Conservation (phyloP, 352 stramenopile species). For the Halophytophthora batemanensis region DNA sequence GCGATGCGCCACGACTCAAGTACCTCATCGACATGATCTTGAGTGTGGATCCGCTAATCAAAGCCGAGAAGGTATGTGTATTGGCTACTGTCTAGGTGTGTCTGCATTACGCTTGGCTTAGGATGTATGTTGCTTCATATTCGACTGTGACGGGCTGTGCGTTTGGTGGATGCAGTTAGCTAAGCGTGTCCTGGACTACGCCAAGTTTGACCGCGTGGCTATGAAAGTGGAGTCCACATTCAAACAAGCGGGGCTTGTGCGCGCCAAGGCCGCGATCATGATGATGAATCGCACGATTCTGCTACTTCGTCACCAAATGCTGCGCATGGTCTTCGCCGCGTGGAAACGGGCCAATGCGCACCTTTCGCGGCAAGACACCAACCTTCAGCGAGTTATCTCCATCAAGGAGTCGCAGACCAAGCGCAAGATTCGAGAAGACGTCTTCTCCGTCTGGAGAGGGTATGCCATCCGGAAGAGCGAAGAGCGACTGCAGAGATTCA, state of each 20-base stretch:
- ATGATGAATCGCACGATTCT: conserved; percentile 78
- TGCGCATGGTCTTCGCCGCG: conserved; percentile 72
- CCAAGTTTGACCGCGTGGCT: conserved; percentile 74
- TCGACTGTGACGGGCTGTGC: too few relatives aligned
- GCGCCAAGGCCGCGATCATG: conserved; percentile 71
- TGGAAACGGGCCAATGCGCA: conserved; percentile 72
- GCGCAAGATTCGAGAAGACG: conserved; percentile 35
- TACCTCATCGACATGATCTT: conserved; percentile 81
- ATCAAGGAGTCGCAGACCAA: conserved; percentile 68
- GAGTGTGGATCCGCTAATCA: conserved; percentile 63
- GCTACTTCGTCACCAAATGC: conserved; percentile 52
- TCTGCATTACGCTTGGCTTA: background rate
- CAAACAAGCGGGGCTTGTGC: conserved; percentile 74
- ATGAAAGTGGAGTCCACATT: conserved; percentile 73
- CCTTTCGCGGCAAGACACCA: conserved; percentile 37
- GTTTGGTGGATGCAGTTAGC: conserved; percentile 34
- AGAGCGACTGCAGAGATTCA: conserved; percentile 58
- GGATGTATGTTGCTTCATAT: background rate
- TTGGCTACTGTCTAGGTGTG: background rate
- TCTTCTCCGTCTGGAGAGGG: conserved; percentile 59
- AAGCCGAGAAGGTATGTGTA: conserved; percentile 38
- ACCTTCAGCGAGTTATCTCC: conserved; percentile 56
- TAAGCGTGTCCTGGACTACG: conserved; percentile 72
- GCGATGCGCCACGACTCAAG: conserved; percentile 64
- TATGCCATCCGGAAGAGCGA: conserved; percentile 51